A percentile compares a stretch with the other conserved stretches of the same genome.
Conservation (phyloP, 306 rosid species). For the Comarum palustre region DNA sequence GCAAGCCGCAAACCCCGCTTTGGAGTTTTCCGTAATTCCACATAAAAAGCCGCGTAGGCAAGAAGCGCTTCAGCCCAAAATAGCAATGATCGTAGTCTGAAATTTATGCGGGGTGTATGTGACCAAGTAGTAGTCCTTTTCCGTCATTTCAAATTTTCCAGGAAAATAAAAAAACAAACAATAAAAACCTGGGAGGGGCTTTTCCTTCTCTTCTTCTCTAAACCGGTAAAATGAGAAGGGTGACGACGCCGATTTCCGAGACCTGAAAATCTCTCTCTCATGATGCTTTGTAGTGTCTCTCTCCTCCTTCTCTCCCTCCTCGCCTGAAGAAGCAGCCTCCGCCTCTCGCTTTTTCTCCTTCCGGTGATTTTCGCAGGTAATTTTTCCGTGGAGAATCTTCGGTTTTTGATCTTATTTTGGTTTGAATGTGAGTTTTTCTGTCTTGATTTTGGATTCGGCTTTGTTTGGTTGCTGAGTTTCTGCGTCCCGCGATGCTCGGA, state of each 20-base stretch:
- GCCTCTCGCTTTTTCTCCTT: background rate
- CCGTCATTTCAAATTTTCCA: background rate
- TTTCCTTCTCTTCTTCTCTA: background rate
- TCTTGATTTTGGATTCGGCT: background rate
- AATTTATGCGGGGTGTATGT: constrained; percentile 31
- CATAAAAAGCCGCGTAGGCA: background rate
- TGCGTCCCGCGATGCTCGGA: constrained; percentile 9
- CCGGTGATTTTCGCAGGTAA: constrained; percentile 4
- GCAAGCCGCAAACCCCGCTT: background rate
- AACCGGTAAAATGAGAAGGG: background rate
- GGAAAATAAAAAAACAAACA: background rate
- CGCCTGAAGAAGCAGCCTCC: background rate
- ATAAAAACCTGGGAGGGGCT: constrained; percentile 19
- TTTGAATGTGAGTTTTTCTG: background rate
- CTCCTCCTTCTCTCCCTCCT: constrained; percentile 11
- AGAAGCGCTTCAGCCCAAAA: background rate
- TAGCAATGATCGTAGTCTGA: constrained; percentile 26
- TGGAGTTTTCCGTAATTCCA: background rate
- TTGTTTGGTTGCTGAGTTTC: constrained; percentile 12
- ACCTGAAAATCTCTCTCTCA: background rate
- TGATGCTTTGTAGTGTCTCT: constrained; percentile 13
- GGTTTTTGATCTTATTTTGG: background rate
- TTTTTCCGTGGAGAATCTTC: background rate
- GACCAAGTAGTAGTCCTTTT: constrained; percentile 12
- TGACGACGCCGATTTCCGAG: background rate